Evolutionary conservation across 2,329 filamentous ascomycete genomes (phyloP).

Genomic region (Penicillium sp.): DNA sequence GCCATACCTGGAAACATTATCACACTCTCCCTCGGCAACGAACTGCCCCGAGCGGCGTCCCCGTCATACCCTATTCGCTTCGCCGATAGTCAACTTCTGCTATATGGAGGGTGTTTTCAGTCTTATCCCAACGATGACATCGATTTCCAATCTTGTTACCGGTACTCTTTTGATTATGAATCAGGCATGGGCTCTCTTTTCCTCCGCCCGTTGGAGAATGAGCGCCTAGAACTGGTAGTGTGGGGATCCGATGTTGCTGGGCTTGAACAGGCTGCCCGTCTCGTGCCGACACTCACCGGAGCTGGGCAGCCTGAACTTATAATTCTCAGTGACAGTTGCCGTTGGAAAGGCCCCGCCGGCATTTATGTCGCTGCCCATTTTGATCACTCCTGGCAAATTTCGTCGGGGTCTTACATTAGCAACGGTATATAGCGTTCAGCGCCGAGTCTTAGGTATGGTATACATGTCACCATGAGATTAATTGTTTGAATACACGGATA

Average conservation of each 20-base stretch:
- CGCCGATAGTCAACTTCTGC: conserved; percentile 17
- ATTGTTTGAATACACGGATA: not conserved
- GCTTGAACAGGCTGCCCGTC: conserved; percentile 55
- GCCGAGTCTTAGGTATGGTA: not conserved
- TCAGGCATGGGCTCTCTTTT: conserved; percentile 56
- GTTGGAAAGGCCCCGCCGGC: conserved; percentile 58
- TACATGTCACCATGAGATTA: not conserved
- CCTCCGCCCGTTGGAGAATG: conserved; percentile 53
- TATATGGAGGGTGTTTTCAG: conserved; percentile 12
- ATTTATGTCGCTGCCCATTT: conserved; percentile 61
- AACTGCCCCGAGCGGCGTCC: conserved; percentile 24
- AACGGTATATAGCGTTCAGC: conserved; percentile 15
- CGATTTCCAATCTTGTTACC: conserved; percentile 20
- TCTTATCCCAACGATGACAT: conserved; percentile 4
- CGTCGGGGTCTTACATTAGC: conserved; percentile 51
- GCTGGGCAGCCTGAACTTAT: conserved; percentile 64
- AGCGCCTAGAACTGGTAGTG: conserved; percentile 59
- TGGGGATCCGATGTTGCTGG: conserved; percentile 58
- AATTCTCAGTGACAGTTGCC: conserved; percentile 51
- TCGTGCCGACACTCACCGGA: conserved; percentile 62
- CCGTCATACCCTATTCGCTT: conserved; percentile 35
- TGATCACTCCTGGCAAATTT: conserved; percentile 59
- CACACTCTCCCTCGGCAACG: conserved; percentile 32
- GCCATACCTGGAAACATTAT: conserved; percentile 52
- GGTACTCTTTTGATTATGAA: conserved; percentile 37